Percentiles rank a stretch among this genome's conserved stretches.
Evolutionary conservation across 2,329 filamentous ascomycete genomes (phyloP).

Genomic region (Epichloe aotearoae): DNA sequence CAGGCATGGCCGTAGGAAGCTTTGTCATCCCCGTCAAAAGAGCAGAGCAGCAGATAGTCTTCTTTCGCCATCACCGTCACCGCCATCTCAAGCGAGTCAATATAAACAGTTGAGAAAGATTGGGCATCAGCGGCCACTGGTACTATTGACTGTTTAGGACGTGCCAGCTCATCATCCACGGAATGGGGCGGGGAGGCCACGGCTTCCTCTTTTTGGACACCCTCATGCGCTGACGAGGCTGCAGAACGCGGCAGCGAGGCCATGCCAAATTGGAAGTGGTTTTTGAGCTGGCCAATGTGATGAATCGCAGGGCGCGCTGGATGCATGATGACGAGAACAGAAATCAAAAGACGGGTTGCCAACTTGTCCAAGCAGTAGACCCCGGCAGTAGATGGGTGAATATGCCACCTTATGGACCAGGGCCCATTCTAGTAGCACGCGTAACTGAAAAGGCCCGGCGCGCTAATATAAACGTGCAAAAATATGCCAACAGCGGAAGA

Average conservation of each 20-base stretch:
- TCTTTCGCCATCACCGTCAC: not conserved
- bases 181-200: not conserved
- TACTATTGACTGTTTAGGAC: not conserved
- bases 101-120: not conserved
- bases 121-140: conserved; percentile 1
- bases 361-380: conserved; percentile 3
- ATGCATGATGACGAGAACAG: conserved; percentile 7
- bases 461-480: not conserved
- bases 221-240: not conserved
- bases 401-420: not conserved
- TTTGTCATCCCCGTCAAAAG: not conserved
- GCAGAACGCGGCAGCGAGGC: not conserved
- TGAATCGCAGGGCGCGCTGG: not conserved
- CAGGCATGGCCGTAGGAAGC: not conserved
- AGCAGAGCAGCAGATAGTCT: not conserved
- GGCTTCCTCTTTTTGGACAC: conserved; percentile 1
- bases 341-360: conserved; percentile 1
- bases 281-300: conserved; percentile 1
- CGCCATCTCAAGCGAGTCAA: not conserved
- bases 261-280: not conserved
- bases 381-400: not conserved
- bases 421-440: not conserved
- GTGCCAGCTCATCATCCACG: conserved; percentile 1
- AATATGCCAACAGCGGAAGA: not conserved
- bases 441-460: not conserved